Evolutionary conservation across 2,329 filamentous ascomycete genomes (phyloP), one percentile per base, ranked within the genome.

Genomic region (Elsinoe perseae): DNA sequence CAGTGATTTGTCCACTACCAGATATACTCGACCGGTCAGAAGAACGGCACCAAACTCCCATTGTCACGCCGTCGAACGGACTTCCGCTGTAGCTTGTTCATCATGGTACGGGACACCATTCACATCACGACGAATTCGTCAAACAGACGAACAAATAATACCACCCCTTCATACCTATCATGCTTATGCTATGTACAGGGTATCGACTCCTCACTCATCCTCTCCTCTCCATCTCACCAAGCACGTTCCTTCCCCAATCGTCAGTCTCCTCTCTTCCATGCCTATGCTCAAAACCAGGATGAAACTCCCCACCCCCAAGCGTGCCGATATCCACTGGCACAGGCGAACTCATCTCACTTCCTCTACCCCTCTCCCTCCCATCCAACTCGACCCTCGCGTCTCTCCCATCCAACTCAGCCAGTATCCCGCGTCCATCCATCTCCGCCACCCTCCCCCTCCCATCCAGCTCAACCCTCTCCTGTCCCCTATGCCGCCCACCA

Each of bases 211-310:
- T 6, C 32, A 6, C n/a, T 40, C 32, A 40, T 25, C 50, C 36
- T 21, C 52, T 54, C 36, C 23, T 42, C 34, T 54, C 30, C 34
- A 54, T 44, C 52, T 54, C 52, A 18, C 52, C 52, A 20, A 54
- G 14, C 34, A 54, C 52, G 43, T 25, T 43, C 9, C 34, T 42
- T n/a, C 52, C 52, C 52, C 52, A 54, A 54, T 54, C 52, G 8
- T 43, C 50, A 9, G 21, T 40, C 50, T 40, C n/a, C 50, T 40
- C 25, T 18, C 50, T 40, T 18, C 28, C n/a, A 9, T 40, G 40
- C 21, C 18, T 5, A 5, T n/a, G n/a, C 20, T 34, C 48, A 20
- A 36, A 52, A 7, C 48, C 48, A 34, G 48, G 48, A 38, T 52
- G 48, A 25, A 52, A 52, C 16, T 32, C 48, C 16, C 48, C 48